These are phyloP conservation scores for Lachnum nothofagi DNA, from an alignment of 2,329 filamentous ascomycete genomes.

Conservation along the genomic window DNA sequence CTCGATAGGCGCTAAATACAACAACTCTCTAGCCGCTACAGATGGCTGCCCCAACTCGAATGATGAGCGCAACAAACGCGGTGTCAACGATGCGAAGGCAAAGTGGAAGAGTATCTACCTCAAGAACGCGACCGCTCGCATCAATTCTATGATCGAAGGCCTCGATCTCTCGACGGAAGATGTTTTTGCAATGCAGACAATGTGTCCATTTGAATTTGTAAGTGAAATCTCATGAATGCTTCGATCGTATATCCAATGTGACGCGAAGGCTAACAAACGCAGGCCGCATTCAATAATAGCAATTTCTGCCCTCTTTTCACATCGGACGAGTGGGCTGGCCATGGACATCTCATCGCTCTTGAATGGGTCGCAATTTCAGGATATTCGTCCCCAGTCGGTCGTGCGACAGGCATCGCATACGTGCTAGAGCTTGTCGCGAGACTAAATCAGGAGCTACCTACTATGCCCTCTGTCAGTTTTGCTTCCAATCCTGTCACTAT, in stretches of 20 bases:
- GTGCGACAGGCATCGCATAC: conserved; percentile 68
- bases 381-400: conserved; percentile 35
- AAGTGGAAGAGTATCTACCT: conserved; percentile 65
- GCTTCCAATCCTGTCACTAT: no score
- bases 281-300: conserved; percentile 68
- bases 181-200: conserved; percentile 61
- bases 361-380: conserved; percentile 50
- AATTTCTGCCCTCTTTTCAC: conserved; percentile 71
- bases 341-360: conserved; percentile 67
- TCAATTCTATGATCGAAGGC: conserved; percentile 49
- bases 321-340: conserved; percentile 67
- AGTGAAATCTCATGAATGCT: conserved; percentile 10
- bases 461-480: no score
- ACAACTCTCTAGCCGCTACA: conserved; percentile 67
- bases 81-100: conserved; percentile 47
- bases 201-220: conserved; percentile 72
- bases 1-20: conserved; percentile 34
- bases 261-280: conserved; percentile 10
- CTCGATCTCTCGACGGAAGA: conserved; percentile 62
- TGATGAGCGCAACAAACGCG: conserved; percentile 41
- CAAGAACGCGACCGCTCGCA: conserved; percentile 54
- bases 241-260: background rate
- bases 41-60: conserved; percentile 60
- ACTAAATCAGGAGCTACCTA: conserved; percentile 65
- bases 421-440: conserved; percentile 69